A percentile compares a stretch with the other conserved stretches of the same genome.
phyloP scores from a whole-genome alignment of 169 alveolate genomes.

The Neospora caninum region DNA sequence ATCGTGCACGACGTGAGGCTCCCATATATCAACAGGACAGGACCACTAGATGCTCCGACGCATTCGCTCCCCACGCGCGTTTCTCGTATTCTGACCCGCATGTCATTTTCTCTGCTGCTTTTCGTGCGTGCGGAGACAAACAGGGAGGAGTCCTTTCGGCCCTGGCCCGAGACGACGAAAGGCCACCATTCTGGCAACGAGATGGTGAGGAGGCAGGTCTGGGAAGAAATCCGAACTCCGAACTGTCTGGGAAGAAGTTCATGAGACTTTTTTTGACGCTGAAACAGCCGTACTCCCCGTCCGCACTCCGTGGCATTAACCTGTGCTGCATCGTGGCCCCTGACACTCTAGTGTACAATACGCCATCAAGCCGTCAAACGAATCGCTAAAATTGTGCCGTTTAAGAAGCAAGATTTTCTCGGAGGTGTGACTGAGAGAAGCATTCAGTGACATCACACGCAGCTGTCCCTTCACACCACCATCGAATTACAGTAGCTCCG shows the following conservation, averaged over 20 bases:
- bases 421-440: too few relatives aligned
- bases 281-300: not conserved
- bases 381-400: too few relatives aligned
- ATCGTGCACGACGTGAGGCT: too few relatives aligned
- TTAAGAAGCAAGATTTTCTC: too few relatives aligned
- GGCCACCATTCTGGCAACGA: not conserved
- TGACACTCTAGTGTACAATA: too few relatives aligned
- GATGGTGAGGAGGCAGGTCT: conserved; percentile 1
- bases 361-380: not conserved
- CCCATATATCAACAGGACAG: too few relatives aligned
- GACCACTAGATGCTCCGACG: too few relatives aligned
- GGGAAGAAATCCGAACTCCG: not conserved
- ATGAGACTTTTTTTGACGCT: not conserved
- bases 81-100: not conserved
- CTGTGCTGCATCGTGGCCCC: conserved; percentile 14
- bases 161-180: not conserved
- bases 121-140: not conserved
- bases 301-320: not conserved
- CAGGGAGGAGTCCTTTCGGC: not conserved
- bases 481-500: too few relatives aligned
- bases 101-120: not conserved
- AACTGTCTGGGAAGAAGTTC: not conserved
- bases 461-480: too few relatives aligned
- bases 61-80: too few relatives aligned
- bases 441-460: too few relatives aligned